A percentile compares a stretch with the other conserved stretches of the same genome.
Evolutionary conservation across 2,329 filamentous ascomycete genomes (phyloP).

Genomic region (Curvularia sp.): DNA sequence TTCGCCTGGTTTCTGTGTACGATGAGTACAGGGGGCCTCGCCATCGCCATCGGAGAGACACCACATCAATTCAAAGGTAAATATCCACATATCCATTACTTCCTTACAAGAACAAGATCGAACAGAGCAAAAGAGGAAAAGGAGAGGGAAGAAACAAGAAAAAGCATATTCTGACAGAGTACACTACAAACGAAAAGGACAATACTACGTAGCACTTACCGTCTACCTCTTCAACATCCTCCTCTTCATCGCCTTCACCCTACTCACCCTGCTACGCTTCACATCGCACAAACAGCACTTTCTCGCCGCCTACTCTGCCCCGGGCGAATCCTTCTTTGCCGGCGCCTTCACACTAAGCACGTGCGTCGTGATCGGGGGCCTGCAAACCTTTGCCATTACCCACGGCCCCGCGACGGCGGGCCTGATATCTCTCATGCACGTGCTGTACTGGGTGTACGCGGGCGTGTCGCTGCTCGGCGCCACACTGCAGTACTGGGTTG

Average conservation of each 20-base stretch:
- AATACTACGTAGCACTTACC: constrained; percentile 58
- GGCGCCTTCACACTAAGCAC: constrained; percentile 50
- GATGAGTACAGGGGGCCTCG: constrained; percentile 57
- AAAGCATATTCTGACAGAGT: not conserved
- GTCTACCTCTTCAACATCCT: constrained; percentile 59
- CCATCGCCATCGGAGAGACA: constrained; percentile 52
- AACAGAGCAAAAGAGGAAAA: too few species aligned
- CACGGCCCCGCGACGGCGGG: constrained; percentile 45
- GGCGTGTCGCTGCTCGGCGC: constrained; percentile 44
- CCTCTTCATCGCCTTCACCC: constrained; percentile 49
- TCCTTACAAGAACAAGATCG: too few species aligned
- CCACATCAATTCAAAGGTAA: constrained; percentile 51
- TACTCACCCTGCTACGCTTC: constrained; percentile 50
- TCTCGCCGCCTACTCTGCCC: constrained; percentile 54
- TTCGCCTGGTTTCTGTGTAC: constrained; percentile 57
- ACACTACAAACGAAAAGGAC: constrained; percentile 38
- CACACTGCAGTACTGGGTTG: constrained; percentile 62
- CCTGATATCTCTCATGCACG: constrained; percentile 45
- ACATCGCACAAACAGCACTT: constrained; percentile 52
- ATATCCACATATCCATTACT: not conserved
- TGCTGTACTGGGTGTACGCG: constrained; percentile 55
- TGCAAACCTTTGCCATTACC: constrained; percentile 43
- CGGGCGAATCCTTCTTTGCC: constrained; percentile 58
- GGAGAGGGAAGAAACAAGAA: not conserved
- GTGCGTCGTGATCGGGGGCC: constrained; percentile 49